phyloP scores from a whole-genome alignment of 192 early-diverging fungal genomes.

The Oehlia diaphana region DNA sequence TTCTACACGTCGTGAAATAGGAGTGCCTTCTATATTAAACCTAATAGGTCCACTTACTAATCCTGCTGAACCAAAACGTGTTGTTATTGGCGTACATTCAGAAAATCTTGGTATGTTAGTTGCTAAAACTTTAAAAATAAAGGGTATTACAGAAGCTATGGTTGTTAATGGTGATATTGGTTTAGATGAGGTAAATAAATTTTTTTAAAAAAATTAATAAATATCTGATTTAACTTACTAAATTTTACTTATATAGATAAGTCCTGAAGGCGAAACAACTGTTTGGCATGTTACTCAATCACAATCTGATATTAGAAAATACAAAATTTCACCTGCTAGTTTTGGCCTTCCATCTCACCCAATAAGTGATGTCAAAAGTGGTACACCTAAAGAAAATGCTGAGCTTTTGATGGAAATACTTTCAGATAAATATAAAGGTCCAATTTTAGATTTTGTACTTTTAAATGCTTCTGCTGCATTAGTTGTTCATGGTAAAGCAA shows the following conservation, averaged over 20 bases:
- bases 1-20: conserved; percentile 78
- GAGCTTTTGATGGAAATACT: conserved; percentile 68
- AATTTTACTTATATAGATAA: conserved; percentile 47
- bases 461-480: conserved; percentile 90
- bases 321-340: conserved; percentile 75
- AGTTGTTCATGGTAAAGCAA: conserved; percentile 75
- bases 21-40: conserved; percentile 93
- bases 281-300: conserved; percentile 76
- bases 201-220: neutral
- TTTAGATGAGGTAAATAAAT: conserved; percentile 74
- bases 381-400: conserved; percentile 73
- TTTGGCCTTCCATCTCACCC: conserved; percentile 85
- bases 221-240: neutral
- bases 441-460: conserved; percentile 87
- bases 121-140: conserved; percentile 78
- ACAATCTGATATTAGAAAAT: conserved; percentile 59
- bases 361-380: conserved; percentile 69
- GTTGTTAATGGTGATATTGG: conserved; percentile 91
- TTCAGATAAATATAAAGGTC: conserved; percentile 57
- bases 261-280: conserved; percentile 81
- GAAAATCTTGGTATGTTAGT: conserved; percentile 74
- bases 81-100: conserved; percentile 92
- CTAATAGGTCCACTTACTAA: conserved; percentile 90
- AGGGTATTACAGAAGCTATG: conserved; percentile 78
- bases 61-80: conserved; percentile 77